Evolutionary conservation across 306 rosid species (phyloP), one percentile per base, ranked within the genome.

Genomic region (Dalbergia cultrata): DNA sequence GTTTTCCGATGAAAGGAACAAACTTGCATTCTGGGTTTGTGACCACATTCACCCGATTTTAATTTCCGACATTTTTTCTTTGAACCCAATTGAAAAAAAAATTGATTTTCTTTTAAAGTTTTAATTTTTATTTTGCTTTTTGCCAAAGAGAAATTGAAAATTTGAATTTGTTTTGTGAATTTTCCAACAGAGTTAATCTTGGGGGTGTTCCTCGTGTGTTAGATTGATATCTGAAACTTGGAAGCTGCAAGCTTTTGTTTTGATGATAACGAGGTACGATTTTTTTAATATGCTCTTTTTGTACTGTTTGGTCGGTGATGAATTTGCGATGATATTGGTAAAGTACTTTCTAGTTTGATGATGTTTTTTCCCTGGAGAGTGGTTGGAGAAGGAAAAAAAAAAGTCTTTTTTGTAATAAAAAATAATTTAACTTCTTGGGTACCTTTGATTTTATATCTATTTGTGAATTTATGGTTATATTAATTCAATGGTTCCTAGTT

Each of bases 231-330:
- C 58, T 66, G 82, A 70, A 69, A 81, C 82, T 84, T 63, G 72
- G 72, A 81, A 81, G 88, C 61, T 76, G 70, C 80, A 67, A 84
- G 79, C 85, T 83, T 83, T 83, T 78, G 82, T 84, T 74, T 87
- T 79, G 84, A 87, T 87, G 90, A 74, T 78, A 68, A 68, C 52
- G 81, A 87, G 86, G 86, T 87, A 82, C 50, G 50, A 31, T 68
- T 49, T 75, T 33, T 54, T 54, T 54, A 0, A 41, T 41, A 47
- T 41, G 53, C 76, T 80, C 39, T 44, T 67, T 83, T 72, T 4
- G 26, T 75, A 8, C 71, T 80, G 45, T 76, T 61, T 73, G 45
- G 60, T 73, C 52, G 86, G 52, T 77, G 72, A 67, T 73, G 78
- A 69, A 71, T 76, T 80, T 73, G 67, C 52, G 80, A 54, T 83